Percentiles rank a stretch among this genome's conserved stretches.
These are phyloP conservation scores for Ceratocystis albifundus DNA, from an alignment of 2,329 filamentous ascomycete genomes.

Conservation along the genomic window DNA sequence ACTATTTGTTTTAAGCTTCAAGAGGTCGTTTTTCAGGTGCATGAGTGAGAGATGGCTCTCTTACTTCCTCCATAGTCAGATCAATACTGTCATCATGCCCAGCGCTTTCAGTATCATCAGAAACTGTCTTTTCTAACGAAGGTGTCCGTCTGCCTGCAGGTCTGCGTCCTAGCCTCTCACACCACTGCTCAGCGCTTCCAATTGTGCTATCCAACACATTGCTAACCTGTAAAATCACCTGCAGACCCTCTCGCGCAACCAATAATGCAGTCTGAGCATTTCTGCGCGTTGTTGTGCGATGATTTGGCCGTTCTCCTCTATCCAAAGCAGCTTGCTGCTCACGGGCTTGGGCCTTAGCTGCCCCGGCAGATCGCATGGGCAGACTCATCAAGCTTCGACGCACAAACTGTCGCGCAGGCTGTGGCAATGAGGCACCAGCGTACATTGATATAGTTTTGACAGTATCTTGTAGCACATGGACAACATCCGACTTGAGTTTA, in stretches of 20 bases:
- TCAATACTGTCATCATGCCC: constrained; percentile 23
- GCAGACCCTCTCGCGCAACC: constrained; percentile 77
- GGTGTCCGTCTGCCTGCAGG: constrained; percentile 23
- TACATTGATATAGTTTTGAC: constrained; percentile 80
- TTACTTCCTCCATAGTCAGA: constrained; percentile 25
- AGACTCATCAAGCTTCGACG: constrained; percentile 72
- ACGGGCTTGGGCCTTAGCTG: constrained; percentile 34
- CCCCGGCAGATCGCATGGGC: constrained; percentile 69
- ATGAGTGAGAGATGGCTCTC: constrained; percentile 25
- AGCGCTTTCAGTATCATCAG: not conserved
- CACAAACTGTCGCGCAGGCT: constrained; percentile 76
- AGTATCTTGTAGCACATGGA: constrained; percentile 68
- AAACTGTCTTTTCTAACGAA: constrained; percentile 23
- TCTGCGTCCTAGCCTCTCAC: constrained; percentile 55
- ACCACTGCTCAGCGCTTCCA: constrained; percentile 83
- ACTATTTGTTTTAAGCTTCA: constrained; percentile 7
- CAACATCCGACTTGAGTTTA: constrained; percentile 55
- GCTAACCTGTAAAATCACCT: constrained; percentile 89
- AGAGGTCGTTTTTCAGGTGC: constrained; percentile 25
- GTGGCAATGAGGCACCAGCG: constrained; percentile 78
- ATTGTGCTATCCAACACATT: constrained; percentile 82
- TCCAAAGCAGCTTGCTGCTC: constrained; percentile 21
- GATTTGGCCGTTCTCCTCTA: constrained; percentile 19
- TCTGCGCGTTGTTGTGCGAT: constrained; percentile 29
- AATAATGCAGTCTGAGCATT: constrained; percentile 68